Conservation (phyloP, 2,329 filamentous ascomycete species). For the Dothiorella sarmentorum region DNA sequence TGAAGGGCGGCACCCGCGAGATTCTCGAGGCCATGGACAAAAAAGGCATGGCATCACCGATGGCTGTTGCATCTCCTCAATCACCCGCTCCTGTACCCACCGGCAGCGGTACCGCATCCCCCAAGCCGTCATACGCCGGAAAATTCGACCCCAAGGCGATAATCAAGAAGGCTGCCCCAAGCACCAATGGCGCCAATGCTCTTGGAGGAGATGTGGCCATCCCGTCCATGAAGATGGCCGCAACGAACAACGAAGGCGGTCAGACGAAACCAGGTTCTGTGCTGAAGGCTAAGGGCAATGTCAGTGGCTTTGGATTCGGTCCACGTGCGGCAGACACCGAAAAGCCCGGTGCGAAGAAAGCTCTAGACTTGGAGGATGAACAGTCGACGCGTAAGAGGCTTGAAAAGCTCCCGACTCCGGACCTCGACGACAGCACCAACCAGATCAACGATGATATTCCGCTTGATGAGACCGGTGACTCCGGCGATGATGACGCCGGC, state of each 20-base stretch:
- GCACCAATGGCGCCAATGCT: conserved; percentile 53
- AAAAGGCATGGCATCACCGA: conserved; percentile 47
- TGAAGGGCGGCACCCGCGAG: conserved; percentile 53
- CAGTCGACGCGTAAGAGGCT: conserved; percentile 83
- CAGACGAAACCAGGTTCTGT: conserved; percentile 32
- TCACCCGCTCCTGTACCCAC: conserved; percentile 24
- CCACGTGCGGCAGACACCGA: conserved; percentile 66
- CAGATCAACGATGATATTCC: conserved; percentile 45
- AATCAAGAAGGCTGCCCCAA: conserved; percentile 69
- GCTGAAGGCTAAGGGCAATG: conserved; percentile 65
- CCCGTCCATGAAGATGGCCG: not conserved
- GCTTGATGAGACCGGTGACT: conserved; percentile 55
- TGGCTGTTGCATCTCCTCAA: conserved; percentile 27
- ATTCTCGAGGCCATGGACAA: conserved; percentile 72
- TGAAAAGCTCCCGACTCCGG: conserved; percentile 73
- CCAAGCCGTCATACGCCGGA: conserved; percentile 60
- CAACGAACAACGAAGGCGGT: not conserved
- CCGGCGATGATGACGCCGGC: conserved; percentile 69
- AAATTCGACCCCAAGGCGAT: conserved; percentile 88
- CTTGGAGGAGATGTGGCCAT: conserved; percentile 53
- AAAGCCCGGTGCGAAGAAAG: conserved; percentile 66
- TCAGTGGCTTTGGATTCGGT: conserved; percentile 79
- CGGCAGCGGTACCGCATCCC: conserved; percentile 18
- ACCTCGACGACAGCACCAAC: conserved; percentile 43
- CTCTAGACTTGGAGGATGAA: conserved; percentile 83